Evolutionary conservation across 345 rosid genomes (phyloP).

Genomic region (Aquilaria sinensis): DNA sequence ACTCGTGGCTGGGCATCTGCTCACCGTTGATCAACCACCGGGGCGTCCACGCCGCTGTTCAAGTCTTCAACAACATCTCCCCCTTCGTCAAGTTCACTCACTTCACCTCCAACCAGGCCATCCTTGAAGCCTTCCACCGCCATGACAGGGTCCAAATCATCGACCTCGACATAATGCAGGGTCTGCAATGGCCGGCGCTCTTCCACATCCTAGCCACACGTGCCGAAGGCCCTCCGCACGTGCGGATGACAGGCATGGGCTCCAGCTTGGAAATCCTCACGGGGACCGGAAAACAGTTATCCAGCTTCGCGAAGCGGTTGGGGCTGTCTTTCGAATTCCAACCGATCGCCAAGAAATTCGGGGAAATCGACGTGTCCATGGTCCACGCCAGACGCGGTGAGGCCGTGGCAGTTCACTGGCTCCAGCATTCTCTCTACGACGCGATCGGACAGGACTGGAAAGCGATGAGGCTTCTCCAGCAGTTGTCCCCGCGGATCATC

Average conservation of each 20-base stretch:
- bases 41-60: constrained; percentile 34
- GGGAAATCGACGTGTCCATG: constrained; percentile 34
- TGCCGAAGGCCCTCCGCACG: constrained; percentile 49
- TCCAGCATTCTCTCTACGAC: constrained; percentile 59
- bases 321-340: constrained; percentile 62
- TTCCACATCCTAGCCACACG: constrained; percentile 66
- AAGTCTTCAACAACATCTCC: constrained; percentile 50
- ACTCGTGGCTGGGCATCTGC: constrained; percentile 65
- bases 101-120: constrained; percentile 73
- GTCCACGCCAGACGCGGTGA: constrained; percentile 36
- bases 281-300: constrained; percentile 61
- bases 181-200: constrained; percentile 71
- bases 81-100: constrained; percentile 67
- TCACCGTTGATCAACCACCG: constrained; percentile 44
- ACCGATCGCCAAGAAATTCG: constrained; percentile 51
- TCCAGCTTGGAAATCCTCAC: constrained; percentile 39
- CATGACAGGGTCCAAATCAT: constrained; percentile 51
- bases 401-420: constrained; percentile 61
- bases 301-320: constrained; percentile 51
- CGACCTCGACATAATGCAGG: constrained; percentile 71
- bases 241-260: constrained; percentile 58
- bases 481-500: constrained; percentile 36
- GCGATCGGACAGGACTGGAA: constrained; percentile 62
- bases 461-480: constrained; percentile 39
- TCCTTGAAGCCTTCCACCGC: constrained; percentile 56